A percentile compares a stretch with the other conserved stretches of the same genome.
Conservation (phyloP, 352 stramenopile genomes). For the Phytophthora ohioensis region DNA sequence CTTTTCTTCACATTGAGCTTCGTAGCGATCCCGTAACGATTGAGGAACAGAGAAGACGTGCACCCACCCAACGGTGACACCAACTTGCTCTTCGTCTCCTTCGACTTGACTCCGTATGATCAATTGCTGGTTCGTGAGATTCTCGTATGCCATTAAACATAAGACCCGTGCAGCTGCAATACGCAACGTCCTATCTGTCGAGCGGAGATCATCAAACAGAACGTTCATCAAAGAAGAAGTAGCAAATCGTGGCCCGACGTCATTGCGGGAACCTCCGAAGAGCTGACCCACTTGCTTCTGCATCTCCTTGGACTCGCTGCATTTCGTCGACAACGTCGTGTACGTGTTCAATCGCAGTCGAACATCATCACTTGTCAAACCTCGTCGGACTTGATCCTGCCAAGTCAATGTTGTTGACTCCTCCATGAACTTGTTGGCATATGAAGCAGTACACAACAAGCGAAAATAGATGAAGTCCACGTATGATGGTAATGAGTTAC, state of each 20-base stretch:
- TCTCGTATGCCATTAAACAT: conserved; percentile 65
- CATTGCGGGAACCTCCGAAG: conserved; percentile 36
- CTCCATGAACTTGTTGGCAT: conserved; percentile 1
- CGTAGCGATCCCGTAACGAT: conserved; percentile 37
- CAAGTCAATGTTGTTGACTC: conserved; percentile 7
- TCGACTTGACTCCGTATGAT: conserved; percentile 22
- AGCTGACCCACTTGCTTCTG: conserved; percentile 56
- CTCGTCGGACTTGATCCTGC: conserved; percentile 24
- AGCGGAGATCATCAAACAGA: conserved; percentile 46
- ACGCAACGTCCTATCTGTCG: conserved; percentile 52
- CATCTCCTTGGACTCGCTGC: conserved; percentile 47
- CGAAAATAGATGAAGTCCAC: conserved; percentile 17
- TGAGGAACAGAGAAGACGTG: conserved; percentile 59
- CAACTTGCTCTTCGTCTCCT: conserved; percentile 24
- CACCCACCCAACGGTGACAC: conserved; percentile 63
- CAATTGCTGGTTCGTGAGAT: conserved; percentile 39
- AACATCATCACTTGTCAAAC: conserved; percentile 37
- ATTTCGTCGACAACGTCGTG: conserved; percentile 39
- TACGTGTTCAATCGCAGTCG: conserved; percentile 48
- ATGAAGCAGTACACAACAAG: conserved; percentile 2
- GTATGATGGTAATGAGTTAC: background rate
- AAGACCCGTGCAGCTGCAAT: conserved; percentile 55
- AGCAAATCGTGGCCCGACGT: background rate
- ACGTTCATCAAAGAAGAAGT: conserved; percentile 17
- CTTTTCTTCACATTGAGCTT: conserved; percentile 24